Conservation (phyloP, 1,284 basidiomycete species). For the Trametes sp. region DNA sequence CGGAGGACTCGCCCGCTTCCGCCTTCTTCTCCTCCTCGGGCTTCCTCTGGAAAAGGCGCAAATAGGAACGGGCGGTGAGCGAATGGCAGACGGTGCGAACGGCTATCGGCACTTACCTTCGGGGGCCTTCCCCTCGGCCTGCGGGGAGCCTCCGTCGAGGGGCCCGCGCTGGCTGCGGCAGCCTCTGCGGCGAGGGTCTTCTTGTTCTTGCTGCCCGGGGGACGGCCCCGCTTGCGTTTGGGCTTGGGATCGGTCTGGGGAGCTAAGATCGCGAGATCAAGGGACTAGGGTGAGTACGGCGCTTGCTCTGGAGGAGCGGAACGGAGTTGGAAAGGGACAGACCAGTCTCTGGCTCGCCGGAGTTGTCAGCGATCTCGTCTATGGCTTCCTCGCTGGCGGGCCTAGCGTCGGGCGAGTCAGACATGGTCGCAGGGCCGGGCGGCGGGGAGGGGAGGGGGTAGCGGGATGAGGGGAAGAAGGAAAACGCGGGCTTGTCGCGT, state of each 20-base stretch:
- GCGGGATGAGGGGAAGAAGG: slow-evolving; percentile 54
- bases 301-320: slow-evolving; percentile 38
- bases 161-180: slow-evolving; percentile 44
- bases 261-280: slow-evolving; percentile 34
- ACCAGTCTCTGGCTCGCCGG: slow-evolving; percentile 48
- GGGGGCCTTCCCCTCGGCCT: slow-evolving; percentile 77
- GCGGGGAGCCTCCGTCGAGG: slow-evolving; percentile 41
- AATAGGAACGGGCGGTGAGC: slow-evolving; percentile 9
- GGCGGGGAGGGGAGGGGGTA: slow-evolving; percentile 36
- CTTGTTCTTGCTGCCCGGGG: slow-evolving; percentile 86
- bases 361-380: slow-evolving; percentile 54
- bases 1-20: slow-evolving; percentile 43
- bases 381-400: slow-evolving; percentile 44
- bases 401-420: slow-evolving; percentile 51
- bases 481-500: slow-evolving; percentile 71
- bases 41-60: slow-evolving; percentile 56
- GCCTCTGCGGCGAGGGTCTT: slow-evolving; percentile 52
- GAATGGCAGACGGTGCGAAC: slow-evolving; percentile 1
- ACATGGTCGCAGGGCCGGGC: slow-evolving; percentile 47
- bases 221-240: slow-evolving; percentile 80
- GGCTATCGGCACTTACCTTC: slow-evolving; percentile 60
- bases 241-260: slow-evolving; percentile 36
- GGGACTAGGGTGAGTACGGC: slow-evolving; percentile 32
- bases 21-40: slow-evolving; percentile 50
- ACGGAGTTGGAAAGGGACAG: slow-evolving; percentile 38